Base-by-base conservation (phyloP, 1,139 yeast genomes). In the Suhomyces kunorum region DNA sequence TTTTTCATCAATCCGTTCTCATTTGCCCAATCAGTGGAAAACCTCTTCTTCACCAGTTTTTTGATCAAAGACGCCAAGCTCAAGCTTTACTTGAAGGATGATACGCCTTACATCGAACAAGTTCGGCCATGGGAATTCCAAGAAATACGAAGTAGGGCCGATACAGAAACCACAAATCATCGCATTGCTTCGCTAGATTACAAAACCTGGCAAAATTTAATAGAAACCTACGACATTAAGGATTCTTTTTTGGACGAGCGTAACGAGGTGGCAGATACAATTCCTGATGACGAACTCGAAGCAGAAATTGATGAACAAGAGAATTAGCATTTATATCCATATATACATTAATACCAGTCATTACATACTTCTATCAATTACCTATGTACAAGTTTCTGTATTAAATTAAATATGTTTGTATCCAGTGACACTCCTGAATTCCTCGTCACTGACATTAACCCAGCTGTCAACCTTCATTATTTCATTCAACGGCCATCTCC, bases 11-110 rank as follows among this genome's bases (percentile, higher is more conserved):
- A 90, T 55, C 96, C 96, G 0, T 42, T 63, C 7, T 83, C 92
- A 5, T 90, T 84, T 61, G 72, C 85, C 2, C 90, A 85, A 55
- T 78, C 92, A 4, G 80, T 89, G 5, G 97, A 90, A 56, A 88
- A 87, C 55, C 64, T 90, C 50, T 90, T 89, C 55, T 86, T 83
- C 55, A 74, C 87, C 1, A 85, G 95, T 58, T 89, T 89, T 55
- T 65, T 90, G 36, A 76, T 88, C 4, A 78, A 82, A 53, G 95
- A 87, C 53, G 90, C 87, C 1, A 78, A 73, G 50, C 60, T 88
- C 22, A 65, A 69, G 28, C 53, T 88, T 26, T 74, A 63, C n/a
- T 62, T 61, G 29, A 71, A 68, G 2, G 66, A 75, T 29, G 86
- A 63, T 3, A 50, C 60, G 17, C 76, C 76, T 0, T 58, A 59